Conservation (phyloP, 805 yeast genomes). For the Debaryomyces prosopidis region DNA sequence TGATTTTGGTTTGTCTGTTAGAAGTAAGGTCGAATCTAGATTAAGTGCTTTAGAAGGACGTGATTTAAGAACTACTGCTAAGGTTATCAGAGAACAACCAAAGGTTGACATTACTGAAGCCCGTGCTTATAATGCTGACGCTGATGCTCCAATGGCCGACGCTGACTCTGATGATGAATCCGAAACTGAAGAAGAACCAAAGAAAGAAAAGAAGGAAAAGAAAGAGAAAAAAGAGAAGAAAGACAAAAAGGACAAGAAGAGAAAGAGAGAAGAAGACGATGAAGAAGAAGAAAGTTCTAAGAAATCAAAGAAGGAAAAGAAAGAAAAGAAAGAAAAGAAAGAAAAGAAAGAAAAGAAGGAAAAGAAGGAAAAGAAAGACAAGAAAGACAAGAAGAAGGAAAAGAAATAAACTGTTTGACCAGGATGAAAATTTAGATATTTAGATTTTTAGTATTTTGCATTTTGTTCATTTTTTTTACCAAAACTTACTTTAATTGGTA, state of each 20-base stretch:
- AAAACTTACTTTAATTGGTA: constrained; percentile 1
- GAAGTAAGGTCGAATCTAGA: constrained; percentile 93
- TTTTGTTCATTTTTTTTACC: neutral
- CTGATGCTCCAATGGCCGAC: constrained; percentile 63
- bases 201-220: constrained; percentile 30
- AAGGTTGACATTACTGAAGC: constrained; percentile 86
- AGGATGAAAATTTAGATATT: constrained; percentile 5
- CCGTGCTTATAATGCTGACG: constrained; percentile 91
- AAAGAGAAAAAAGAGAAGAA: constrained; percentile 23
- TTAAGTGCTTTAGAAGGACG: constrained; percentile 95
- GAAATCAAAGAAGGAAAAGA: constrained; percentile 16
- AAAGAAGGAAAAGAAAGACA: constrained; percentile 19
- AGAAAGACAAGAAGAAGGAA: constrained; percentile 31
- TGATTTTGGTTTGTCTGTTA: constrained; percentile 85
- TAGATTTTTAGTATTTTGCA: neutral
- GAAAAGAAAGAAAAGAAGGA: constrained; percentile 29
- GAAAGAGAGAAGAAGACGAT: constrained; percentile 15
- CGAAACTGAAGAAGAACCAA: constrained; percentile 29
- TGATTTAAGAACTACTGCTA: constrained; percentile 87
- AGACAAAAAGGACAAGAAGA: constrained; percentile 29
- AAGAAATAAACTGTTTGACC: constrained; percentile 14
- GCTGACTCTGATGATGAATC: constrained; percentile 36
- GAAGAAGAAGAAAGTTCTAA: constrained; percentile 7
- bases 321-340: constrained; percentile 25
- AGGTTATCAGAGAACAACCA: constrained; percentile 77